Conservation (phyloP, 2,329 filamentous ascomycete genomes). For the Aspergillus arachidicola region DNA sequence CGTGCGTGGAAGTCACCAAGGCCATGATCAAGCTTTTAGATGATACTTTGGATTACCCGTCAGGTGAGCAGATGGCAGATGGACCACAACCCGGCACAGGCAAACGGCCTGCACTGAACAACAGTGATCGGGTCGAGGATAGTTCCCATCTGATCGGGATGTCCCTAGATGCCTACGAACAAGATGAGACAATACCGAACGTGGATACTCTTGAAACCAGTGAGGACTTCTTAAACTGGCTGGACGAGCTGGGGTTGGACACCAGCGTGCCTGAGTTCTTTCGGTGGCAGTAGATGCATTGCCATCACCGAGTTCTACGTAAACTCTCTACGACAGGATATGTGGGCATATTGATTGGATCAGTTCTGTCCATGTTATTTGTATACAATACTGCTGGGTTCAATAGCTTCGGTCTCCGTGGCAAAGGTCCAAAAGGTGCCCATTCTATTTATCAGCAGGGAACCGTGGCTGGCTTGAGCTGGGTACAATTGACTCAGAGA, state of each 20-base stretch:
- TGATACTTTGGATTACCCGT: constrained; percentile 21
- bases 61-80: background rate
- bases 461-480: background rate
- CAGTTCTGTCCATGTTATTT: too few relatives aligned
- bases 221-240: constrained; percentile 10
- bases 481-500: background rate
- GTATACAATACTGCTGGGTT: too few relatives aligned
- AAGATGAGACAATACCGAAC: background rate
- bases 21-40: constrained; percentile 24
- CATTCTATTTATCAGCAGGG: background rate
- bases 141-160: background rate
- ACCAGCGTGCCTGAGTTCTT: background rate
- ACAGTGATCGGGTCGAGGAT: background rate
- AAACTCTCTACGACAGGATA: background rate
- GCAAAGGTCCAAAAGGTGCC: too few relatives aligned
- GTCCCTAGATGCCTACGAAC: background rate
- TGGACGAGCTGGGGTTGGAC: constrained; percentile 9
- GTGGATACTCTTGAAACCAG: constrained; percentile 2
- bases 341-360: background rate
- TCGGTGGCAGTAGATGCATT: background rate
- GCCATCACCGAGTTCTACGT: background rate
- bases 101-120: background rate
- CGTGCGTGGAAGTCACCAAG: constrained; percentile 22
- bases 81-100: constrained; percentile 21
- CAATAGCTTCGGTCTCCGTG: too few relatives aligned